Conservation (phyloP, 768 basidiomycete species). For the Lentinula lateritia region DNA sequence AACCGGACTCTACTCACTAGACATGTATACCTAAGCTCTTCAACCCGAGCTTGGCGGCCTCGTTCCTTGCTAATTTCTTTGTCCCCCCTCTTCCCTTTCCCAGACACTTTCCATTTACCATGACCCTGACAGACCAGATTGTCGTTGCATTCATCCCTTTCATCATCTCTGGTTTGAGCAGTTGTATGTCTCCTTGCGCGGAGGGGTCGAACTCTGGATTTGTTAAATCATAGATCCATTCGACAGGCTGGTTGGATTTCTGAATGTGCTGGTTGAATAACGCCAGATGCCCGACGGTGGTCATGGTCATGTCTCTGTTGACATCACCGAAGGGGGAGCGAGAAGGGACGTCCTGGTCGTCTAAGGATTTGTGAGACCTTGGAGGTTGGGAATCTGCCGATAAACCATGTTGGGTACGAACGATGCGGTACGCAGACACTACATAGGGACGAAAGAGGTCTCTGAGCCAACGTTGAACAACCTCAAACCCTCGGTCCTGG, state of each 20-base stretch:
- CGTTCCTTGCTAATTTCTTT: slow-evolving; percentile 76
- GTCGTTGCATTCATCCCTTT: slow-evolving; percentile 62
- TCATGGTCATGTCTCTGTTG: slow-evolving; percentile 8
- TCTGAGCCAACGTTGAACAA: slow-evolving; percentile 54
- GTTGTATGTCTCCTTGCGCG: not conserved
- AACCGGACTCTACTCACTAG: slow-evolving; percentile 30
- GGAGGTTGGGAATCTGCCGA: slow-evolving; percentile 29
- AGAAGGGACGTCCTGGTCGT: not conserved
- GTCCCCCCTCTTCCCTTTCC: slow-evolving; percentile 66
- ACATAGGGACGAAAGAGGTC: slow-evolving; percentile 61
- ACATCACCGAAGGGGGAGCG: not conserved
- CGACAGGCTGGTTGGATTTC: slow-evolving; percentile 48
- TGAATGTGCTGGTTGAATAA: slow-evolving; percentile 77
- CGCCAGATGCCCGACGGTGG: slow-evolving; percentile 60
- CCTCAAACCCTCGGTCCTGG: slow-evolving; percentile 59
- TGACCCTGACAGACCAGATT: slow-evolving; percentile 64
- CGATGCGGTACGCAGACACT: slow-evolving; percentile 51
- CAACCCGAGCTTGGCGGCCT: slow-evolving; percentile 74
- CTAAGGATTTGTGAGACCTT: slow-evolving; percentile 11
- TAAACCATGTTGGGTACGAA: slow-evolving; percentile 65
- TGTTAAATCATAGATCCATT: slow-evolving; percentile 64
- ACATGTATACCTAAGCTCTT: slow-evolving; percentile 51
- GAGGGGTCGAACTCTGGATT: slow-evolving; percentile 4
- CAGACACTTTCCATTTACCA: slow-evolving; percentile 54
- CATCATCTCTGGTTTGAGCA: slow-evolving; percentile 12